Conservation (phyloP, 225 moss, liverwort and hornwort genomes). For the Thuidium tamariscinum region DNA sequence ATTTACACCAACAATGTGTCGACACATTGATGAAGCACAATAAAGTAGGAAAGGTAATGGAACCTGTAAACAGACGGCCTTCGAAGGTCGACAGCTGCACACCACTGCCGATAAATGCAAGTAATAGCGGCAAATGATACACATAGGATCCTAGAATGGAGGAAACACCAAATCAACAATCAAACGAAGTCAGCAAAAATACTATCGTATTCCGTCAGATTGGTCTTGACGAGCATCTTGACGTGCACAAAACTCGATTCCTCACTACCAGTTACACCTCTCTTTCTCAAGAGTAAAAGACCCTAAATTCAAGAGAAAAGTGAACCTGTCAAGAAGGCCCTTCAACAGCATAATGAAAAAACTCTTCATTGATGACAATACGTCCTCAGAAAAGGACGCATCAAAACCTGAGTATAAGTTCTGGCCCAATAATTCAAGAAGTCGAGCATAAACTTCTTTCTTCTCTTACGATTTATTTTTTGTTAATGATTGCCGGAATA, state of each 20-base stretch:
- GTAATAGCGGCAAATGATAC: constrained; percentile 93
- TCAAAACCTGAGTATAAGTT: neutral
- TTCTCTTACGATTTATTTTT: neutral
- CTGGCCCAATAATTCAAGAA: neutral
- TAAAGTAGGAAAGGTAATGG: neutral
- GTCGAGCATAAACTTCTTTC: neutral
- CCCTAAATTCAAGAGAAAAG: neutral
- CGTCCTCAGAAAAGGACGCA: neutral
- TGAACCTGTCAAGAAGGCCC: neutral
- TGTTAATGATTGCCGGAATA: neutral
- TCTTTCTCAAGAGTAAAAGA: neutral
- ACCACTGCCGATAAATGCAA: constrained; percentile 90
- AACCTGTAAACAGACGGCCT: constrained; percentile 96
- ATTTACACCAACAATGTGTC: neutral
- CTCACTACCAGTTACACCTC: neutral
- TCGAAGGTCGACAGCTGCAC: constrained; percentile 88
- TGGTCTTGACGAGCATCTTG: neutral
- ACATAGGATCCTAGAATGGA: constrained; percentile 64
- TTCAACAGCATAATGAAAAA: neutral
- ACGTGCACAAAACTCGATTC: neutral
- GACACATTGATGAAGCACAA: neutral
- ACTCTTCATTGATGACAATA: neutral
- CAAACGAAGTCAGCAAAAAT: neutral
- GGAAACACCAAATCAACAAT: neutral
- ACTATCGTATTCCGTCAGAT: neutral